Evolutionary conservation across 108 stramenopile genomes (phyloP), one percentile per base, ranked within the genome.

Genomic region (Craspedostauros australis): DNA sequence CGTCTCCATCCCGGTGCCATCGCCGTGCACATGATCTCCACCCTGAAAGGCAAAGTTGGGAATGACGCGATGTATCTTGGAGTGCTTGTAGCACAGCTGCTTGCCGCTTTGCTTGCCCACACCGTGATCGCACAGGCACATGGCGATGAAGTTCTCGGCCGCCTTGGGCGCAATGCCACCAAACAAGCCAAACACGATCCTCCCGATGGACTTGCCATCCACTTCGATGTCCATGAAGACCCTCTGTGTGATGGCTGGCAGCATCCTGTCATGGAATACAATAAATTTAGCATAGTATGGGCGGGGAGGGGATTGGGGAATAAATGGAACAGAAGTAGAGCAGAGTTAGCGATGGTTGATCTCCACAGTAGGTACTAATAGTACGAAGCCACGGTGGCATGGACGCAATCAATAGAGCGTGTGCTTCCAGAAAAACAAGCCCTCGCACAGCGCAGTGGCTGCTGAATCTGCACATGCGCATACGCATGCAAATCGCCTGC

Each of bases 1-100:
- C 45, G 79, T 86, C 60, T 87, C 89, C 43, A 95, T 95, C 30
- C 97, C 97, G 21, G 79, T 91, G 36, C 97, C 97, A 69, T 87
- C 93, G 26, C 77, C 75, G 53, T 88, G 84, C 0, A 85, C 91
- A 62, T 87, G 75, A 49, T 94, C 88, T 39, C 96, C 93, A 21
- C 68, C 60, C 25, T 97, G 96, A 46, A 97, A 62, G 69, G 95
- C 72, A 59, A 97, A 97, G 69, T 91, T 75, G 15, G 98, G 96
- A 42, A 99, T 86, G 65, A 66, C 48, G 37, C 68, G 39, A 57
- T 91, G 89, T 55, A 91, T 84, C 41, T 50, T 73, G 4, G 87
- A 62, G 21, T 66, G 62, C 60, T 67, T 84, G 62, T 88, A 88
- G 40, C 84, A 85, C 46, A 94, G 57, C 29, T 72, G 64, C 47